Conservation (phyloP, 2,329 filamentous ascomycete species). For the Fusarium caatingaense region DNA sequence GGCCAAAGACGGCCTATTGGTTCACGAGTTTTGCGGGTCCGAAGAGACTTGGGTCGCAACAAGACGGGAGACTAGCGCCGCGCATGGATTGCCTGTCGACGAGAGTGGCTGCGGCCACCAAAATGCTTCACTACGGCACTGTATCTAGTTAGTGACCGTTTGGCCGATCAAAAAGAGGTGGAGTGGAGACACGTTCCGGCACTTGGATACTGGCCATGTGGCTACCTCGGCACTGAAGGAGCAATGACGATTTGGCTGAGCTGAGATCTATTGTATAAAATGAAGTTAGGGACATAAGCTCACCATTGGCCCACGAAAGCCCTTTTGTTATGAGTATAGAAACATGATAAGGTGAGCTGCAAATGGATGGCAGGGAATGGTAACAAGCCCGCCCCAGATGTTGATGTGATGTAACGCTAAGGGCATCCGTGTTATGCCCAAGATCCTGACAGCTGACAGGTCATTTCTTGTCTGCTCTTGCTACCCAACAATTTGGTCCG, state of each 20-base stretch:
- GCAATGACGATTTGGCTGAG: conserved; percentile 11
- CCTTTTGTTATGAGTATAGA: not conserved
- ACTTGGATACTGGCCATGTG: conserved; percentile 26
- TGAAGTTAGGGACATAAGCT: not conserved
- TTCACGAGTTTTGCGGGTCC: conserved; percentile 71
- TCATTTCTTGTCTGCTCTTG: conserved; percentile 7
- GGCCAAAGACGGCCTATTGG: conserved; percentile 68
- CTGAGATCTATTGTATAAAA: not conserved
- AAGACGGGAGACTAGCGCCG: conserved; percentile 43
- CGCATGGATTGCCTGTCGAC: conserved; percentile 11
- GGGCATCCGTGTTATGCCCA: not conserved
- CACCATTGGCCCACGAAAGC: not conserved
- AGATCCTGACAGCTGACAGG: conserved; percentile 17
- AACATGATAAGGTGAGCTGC: not conserved
- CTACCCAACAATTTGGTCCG: not conserved
- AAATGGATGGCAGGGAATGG: not conserved
- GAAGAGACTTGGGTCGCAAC: conserved; percentile 68
- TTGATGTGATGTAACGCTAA: conserved; percentile 8
- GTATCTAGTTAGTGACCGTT: conserved; percentile 15
- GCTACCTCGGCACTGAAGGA: conserved; percentile 20
- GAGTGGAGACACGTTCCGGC: conserved; percentile 18
- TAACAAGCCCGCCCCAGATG: not conserved
- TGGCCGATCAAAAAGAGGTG: conserved; percentile 7
- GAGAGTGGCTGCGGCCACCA: conserved; percentile 1
- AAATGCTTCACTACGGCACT: conserved; percentile 1